Base-by-base conservation (phyloP, 228 moss, liverwort and hornwort genomes). In the Sphagnum fallax region DNA sequence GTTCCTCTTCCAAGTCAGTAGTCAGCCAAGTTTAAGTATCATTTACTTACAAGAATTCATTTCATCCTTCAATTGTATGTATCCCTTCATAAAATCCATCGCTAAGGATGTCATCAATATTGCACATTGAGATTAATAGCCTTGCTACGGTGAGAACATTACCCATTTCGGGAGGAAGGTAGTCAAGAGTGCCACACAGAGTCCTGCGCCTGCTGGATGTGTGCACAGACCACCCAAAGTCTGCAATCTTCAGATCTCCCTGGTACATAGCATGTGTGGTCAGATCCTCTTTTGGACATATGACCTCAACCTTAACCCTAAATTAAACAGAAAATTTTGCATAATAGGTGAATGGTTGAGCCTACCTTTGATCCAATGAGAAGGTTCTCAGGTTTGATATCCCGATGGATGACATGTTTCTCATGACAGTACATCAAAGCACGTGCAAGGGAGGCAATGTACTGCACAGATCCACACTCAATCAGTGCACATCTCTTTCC, bases 111-210 rank as follows among this genome's bases (percentile, higher is more conserved):
- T 32, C 32, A 32, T 32, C 59, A 60, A 2, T 11, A 60, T 11
- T 60, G 12, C 59, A 1, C 1, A n/a, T 64, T 64, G 15, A 15
- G 32, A 32, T 32, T 32, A 32, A 2, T 32, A 32, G 32, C 32
- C 32, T 32, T 32, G 32, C 32, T 32, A 68, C 3, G 51, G 10
- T 13, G 14, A 68, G 13, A 53, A 11, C 55, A 73, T 1, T 69
- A 92, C 97, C 97, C 97, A 97, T 97, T 79, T 93, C 97, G 2
- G 97, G 97, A 71, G 97, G 91, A n/a, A 97, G 91, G 64, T 97
- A 97, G 71, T 97, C 97, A 47, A 97, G 73, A 16, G 97, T 97
- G 53, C 97, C 97, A 58, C 97, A 97, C 0, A 97, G 75, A 14
- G 97, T 97, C 72, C 88, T 80, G 60, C 97, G 85, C 74, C 97